These are phyloP conservation scores for Epichloe bromicola DNA, from an alignment of 2,329 filamentous ascomycete genomes.

Conservation along the genomic window DNA sequence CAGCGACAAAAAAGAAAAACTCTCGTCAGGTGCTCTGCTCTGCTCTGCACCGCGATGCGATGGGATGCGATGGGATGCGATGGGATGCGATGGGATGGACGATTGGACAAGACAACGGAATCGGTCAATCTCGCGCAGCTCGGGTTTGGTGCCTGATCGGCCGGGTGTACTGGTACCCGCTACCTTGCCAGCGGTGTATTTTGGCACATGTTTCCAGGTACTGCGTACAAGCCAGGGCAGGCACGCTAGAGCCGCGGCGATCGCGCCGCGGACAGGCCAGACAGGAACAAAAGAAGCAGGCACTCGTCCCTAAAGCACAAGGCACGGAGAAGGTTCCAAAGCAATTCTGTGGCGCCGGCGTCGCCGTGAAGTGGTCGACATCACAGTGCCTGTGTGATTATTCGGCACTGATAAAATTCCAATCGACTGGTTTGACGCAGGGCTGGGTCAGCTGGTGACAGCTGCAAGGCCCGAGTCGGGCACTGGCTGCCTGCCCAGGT, in stretches of 20 bases:
- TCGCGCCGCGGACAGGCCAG: constrained; percentile 1
- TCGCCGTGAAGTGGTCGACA: no score
- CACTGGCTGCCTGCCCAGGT: no score
- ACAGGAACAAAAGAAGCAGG: not conserved
- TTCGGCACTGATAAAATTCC: no score
- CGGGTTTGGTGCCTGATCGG: not conserved
- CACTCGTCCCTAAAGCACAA: not conserved
- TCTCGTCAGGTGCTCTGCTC: not conserved
- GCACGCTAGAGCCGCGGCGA: constrained; percentile 5
- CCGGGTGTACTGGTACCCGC: not conserved
- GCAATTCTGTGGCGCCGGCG: no score
- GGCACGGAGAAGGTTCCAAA: no score
- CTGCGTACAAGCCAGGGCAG: not conserved
- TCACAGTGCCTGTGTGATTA: no score
- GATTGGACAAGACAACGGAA: no score
- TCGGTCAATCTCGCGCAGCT: not conserved
- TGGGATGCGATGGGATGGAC: not conserved
- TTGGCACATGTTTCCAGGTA: not conserved
- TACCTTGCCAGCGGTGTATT: not conserved
- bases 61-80: not conserved
- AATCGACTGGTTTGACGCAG: no score
- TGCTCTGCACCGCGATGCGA: not conserved
- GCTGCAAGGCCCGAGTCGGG: no score
- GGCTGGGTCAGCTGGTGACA: no score
- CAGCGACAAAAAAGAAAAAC: not conserved